Conservation (phyloP, 2,329 filamentous ascomycete genomes). For the Metarhizium guizhouense region DNA sequence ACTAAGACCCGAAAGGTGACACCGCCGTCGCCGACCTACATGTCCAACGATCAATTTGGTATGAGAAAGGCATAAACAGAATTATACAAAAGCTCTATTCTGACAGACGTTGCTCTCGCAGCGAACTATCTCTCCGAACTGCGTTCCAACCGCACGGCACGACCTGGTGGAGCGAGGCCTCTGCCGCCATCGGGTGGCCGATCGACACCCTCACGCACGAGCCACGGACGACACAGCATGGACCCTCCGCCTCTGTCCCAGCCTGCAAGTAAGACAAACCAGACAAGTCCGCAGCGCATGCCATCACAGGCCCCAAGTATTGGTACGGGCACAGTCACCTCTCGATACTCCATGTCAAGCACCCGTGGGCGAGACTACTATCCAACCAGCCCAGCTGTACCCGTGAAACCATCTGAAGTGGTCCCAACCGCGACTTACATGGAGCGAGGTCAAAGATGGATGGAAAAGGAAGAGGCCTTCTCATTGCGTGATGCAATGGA, state of each 20-base stretch:
- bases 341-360: constrained; percentile 40
- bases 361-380: constrained; percentile 43
- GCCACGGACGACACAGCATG: constrained; percentile 21
- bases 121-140: constrained; percentile 64
- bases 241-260: constrained; percentile 21
- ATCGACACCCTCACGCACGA: constrained; percentile 20
- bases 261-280: constrained; percentile 13
- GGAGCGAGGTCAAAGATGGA: constrained; percentile 66
- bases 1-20: constrained; percentile 43
- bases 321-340: constrained; percentile 34
- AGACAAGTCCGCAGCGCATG: constrained; percentile 16
- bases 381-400: constrained; percentile 30
- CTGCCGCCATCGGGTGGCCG: constrained; percentile 32
- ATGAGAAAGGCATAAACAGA: constrained; percentile 11
- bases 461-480: constrained; percentile 69
- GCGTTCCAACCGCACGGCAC: constrained; percentile 55
- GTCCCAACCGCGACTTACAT: constrained; percentile 62
- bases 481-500: constrained; percentile 65
- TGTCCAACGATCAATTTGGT: constrained; percentile 62
- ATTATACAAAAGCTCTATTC: neutral
- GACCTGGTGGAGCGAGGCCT: constrained; percentile 64
- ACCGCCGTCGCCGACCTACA: constrained; percentile 53
- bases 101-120: constrained; percentile 23
- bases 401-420: constrained; percentile 49
- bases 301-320: constrained; percentile 30